phyloP scores from a whole-genome alignment of 345 rosid genomes.

The Noccaea bulbosa region DNA sequence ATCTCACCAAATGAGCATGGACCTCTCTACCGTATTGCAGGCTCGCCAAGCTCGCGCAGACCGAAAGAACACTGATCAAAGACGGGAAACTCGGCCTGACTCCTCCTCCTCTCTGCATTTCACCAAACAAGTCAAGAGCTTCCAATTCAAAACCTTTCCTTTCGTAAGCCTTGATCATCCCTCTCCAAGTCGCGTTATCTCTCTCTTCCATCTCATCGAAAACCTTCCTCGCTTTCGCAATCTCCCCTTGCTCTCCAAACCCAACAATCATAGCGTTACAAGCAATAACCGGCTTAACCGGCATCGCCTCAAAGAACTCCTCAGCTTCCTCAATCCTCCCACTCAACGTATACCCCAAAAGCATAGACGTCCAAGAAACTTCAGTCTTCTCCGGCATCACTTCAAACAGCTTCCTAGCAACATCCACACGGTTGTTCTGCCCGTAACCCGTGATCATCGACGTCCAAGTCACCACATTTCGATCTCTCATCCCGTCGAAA shows the following conservation, averaged over 20 bases:
- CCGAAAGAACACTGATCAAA: conserved; percentile 69
- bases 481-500: conserved; percentile 58
- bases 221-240: conserved; percentile 54
- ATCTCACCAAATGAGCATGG: conserved; percentile 69
- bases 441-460: conserved; percentile 71
- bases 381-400: conserved; percentile 85
- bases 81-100: conserved; percentile 61
- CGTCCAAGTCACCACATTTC: conserved; percentile 84
- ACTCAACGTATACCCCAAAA: conserved; percentile 68
- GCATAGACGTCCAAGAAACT: conserved; percentile 83
- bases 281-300: conserved; percentile 56
- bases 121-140: conserved; percentile 60
- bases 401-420: conserved; percentile 84
- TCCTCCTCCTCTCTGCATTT: conserved; percentile 71
- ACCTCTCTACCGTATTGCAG: conserved; percentile 75
- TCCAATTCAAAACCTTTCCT: conserved; percentile 70
- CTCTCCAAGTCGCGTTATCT: conserved; percentile 70
- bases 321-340: conserved; percentile 74
- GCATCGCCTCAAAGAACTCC: conserved; percentile 64
- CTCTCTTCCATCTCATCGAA: conserved; percentile 65
- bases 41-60: conserved; percentile 69
- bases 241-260: conserved; percentile 63
- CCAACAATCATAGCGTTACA: conserved; percentile 78
- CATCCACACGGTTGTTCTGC: conserved; percentile 65
- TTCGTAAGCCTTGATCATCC: conserved; percentile 75